Percentiles rank a stretch among this genome's conserved stretches.
Evolutionary conservation across 108 stramenopile species (phyloP).

Genomic region (Skeletonema marinoi): DNA sequence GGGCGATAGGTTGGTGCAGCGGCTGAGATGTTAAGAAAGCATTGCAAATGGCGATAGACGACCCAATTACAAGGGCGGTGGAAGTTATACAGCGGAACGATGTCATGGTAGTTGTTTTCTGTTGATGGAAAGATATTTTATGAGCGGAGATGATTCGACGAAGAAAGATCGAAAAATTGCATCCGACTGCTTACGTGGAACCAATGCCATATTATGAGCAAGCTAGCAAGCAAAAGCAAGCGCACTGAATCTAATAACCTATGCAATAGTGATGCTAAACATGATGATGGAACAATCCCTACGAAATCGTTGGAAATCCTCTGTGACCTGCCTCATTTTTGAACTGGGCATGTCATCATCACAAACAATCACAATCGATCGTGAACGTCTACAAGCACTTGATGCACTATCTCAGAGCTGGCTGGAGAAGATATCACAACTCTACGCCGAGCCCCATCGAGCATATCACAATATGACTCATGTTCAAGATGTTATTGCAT

Average conservation of each 20-base stretch:
- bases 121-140: neutral
- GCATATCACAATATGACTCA: constrained; percentile 85
- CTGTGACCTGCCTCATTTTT: constrained; percentile 6
- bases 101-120: neutral
- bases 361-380: neutral
- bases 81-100: neutral
- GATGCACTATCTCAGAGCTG: constrained; percentile 39
- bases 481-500: constrained; percentile 70
- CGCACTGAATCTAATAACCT: no score
- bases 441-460: constrained; percentile 57
- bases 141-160: neutral
- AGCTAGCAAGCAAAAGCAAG: no score
- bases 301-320: constrained; percentile 15
- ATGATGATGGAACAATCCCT: neutral
- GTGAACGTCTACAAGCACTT: constrained; percentile 1
- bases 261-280: neutral
- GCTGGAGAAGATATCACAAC: constrained; percentile 55
- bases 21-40: constrained; percentile 11
- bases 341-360: neutral
- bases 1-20: neutral
- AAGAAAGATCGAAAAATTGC: neutral
- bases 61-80: neutral
- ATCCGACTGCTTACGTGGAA: neutral
- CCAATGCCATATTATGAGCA: no score
- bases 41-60: constrained; percentile 4